Conservation (phyloP, 1,284 basidiomycete genomes). For the Neolentinus lepideus region DNA sequence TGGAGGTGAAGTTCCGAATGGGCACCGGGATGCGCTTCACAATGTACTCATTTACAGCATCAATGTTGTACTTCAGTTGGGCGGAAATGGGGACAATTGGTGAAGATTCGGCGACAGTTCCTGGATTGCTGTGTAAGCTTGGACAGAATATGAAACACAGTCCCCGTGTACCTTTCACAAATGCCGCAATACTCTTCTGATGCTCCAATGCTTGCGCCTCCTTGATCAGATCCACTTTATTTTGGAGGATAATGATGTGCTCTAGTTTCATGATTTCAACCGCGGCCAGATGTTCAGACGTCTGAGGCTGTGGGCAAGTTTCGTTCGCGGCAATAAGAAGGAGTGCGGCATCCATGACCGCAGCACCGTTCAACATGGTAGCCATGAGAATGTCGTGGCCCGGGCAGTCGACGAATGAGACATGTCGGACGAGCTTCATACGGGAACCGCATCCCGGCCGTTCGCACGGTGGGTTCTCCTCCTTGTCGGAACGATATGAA, state of each 20-base stretch:
- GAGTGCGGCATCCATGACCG: conserved; percentile 98
- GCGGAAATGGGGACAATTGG: conserved; percentile 99
- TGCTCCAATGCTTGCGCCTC: conserved; percentile 89
- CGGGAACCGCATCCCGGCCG: conserved; percentile 84
- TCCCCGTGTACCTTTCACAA: conserved; percentile 74
- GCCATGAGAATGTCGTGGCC: conserved; percentile 98
- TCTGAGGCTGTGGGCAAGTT: conserved; percentile 98
- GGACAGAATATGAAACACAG: conserved; percentile 1
- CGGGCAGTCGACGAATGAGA: conserved; percentile 96
- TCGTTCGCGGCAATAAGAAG: conserved; percentile 96
- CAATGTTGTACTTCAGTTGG: conserved; percentile 98
- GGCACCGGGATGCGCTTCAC: conserved; percentile 96
- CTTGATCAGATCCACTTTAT: conserved; percentile 95
- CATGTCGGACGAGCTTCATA: conserved; percentile 90
- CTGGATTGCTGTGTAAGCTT: conserved; percentile 31
- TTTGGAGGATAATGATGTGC: conserved; percentile 97
- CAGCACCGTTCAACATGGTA: conserved; percentile 99
- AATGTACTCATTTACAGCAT: conserved; percentile 99
- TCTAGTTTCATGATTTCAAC: conserved; percentile 99
- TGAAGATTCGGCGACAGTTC: conserved; percentile 93
- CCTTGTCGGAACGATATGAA: conserved; percentile 92
- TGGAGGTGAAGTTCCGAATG: conserved; percentile 85
- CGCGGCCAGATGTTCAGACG: conserved; percentile 95
- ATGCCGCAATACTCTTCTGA: conserved; percentile 87
- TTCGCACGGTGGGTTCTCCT: conserved; percentile 90